Percentiles rank a stretch among this genome's conserved stretches.
Conservation (phyloP, 306 rosid species). For the Lathyrus aphaca region DNA sequence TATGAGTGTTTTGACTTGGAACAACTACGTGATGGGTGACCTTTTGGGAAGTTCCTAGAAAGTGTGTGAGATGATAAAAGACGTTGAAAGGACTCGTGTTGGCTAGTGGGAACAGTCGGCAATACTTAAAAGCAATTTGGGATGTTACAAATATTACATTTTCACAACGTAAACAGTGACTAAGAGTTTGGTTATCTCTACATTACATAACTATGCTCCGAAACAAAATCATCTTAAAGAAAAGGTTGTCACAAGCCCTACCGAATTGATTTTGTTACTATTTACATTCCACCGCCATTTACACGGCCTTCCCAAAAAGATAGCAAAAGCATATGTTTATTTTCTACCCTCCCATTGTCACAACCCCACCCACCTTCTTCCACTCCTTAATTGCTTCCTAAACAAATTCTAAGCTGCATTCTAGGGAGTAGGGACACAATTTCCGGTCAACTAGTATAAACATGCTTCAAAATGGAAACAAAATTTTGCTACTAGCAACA, state of each 20-base stretch:
- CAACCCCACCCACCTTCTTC: neutral
- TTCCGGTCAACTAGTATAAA: slow-evolving; percentile 4
- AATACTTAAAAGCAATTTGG: too few species aligned
- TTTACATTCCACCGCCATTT: neutral
- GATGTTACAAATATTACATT: too few species aligned
- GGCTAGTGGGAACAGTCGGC: too few species aligned
- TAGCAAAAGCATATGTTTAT: neutral
- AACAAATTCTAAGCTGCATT: slow-evolving; percentile 8
- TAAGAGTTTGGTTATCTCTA: neutral
- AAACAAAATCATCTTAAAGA: neutral
- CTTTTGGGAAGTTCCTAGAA: too few species aligned
- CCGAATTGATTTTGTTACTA: neutral
- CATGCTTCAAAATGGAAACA: neutral
- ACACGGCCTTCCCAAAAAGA: slow-evolving; percentile 15
- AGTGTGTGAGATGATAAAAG: too few species aligned
- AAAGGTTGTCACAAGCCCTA: slow-evolving; percentile 13
- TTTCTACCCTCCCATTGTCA: neutral
- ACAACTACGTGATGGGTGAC: too few species aligned
- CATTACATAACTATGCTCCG: slow-evolving; percentile 8
- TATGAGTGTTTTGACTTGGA: too few species aligned
- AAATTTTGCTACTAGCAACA: neutral
- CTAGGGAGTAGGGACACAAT: slow-evolving; percentile 7
- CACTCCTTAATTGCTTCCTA: slow-evolving; percentile 13
- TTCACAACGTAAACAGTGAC: neutral
- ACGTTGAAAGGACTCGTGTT: too few species aligned